Evolutionary conservation across 78 protist species (phyloP).

Genomic region (Creolimax fragrantissima): DNA sequence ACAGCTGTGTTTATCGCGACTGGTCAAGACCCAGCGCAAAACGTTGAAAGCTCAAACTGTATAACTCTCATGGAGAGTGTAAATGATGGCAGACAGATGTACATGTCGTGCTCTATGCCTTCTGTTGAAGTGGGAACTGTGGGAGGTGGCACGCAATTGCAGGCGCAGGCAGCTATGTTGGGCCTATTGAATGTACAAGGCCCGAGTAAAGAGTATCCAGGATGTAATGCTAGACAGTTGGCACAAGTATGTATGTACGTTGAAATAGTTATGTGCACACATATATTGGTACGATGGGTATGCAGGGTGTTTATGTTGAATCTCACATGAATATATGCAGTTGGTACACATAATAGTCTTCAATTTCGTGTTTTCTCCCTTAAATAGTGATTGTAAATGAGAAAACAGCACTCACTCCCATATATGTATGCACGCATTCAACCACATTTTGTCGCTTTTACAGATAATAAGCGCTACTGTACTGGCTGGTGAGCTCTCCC

Average conservation of each 20-base stretch:
- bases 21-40: conserved; percentile 96
- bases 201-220: conserved; percentile 20
- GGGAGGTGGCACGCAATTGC: conserved; percentile 90
- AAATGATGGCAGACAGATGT: conserved; percentile 38
- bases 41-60: conserved; percentile 64
- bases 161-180: conserved; percentile 57
- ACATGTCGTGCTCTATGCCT: conserved; percentile 83
- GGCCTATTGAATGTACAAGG: conserved; percentile 71
- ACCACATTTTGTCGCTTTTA: too few relatives aligned
- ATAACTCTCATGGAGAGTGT: conserved; percentile 75
- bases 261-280: too few relatives aligned
- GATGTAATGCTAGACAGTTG: background rate
- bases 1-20: conserved; percentile 88
- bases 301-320: too few relatives aligned
- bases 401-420: too few relatives aligned
- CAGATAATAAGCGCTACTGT: conserved; percentile 64
- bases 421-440: too few relatives aligned
- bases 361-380: too few relatives aligned
- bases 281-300: too few relatives aligned
- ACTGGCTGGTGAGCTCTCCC: conserved; percentile 87
- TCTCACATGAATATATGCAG: too few relatives aligned
- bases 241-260: background rate
- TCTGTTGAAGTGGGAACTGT: conserved; percentile 92
- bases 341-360: too few relatives aligned
- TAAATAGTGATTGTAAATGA: too few relatives aligned